A percentile compares a stretch with the other conserved stretches of the same genome.
Evolutionary conservation across 1,284 basidiomycete species (phyloP).

Genomic region (Nidula niveotomentosa): DNA sequence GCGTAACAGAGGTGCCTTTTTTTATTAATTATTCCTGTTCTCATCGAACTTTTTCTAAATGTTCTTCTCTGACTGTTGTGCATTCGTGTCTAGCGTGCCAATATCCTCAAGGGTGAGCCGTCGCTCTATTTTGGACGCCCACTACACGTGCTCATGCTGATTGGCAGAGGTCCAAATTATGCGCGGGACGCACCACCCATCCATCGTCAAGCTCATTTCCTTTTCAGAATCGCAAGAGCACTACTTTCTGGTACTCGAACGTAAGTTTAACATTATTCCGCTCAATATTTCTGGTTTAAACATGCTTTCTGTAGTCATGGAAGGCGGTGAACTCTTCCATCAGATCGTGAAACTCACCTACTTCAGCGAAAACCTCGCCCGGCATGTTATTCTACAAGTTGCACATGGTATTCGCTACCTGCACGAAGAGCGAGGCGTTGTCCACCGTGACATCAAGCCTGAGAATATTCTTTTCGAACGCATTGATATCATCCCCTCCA

Average conservation of each 20-base stretch:
- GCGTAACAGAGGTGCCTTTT: constrained; percentile 89
- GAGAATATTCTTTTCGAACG: constrained; percentile 96
- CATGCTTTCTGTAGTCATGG: constrained; percentile 68
- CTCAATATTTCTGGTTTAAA: constrained; percentile 7
- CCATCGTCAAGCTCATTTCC: constrained; percentile 86
- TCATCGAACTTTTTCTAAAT: constrained; percentile 12
- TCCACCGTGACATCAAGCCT: constrained; percentile 99
- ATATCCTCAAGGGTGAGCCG: constrained; percentile 88
- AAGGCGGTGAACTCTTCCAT: constrained; percentile 98
- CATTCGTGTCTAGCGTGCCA: constrained; percentile 75
- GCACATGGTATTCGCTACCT: constrained; percentile 95
- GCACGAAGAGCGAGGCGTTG: constrained; percentile 97
- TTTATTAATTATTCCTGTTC: constrained; percentile 18
- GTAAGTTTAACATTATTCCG: constrained; percentile 42
- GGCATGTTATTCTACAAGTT: constrained; percentile 98
- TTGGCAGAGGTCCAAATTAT: constrained; percentile 96
- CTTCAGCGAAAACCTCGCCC: constrained; percentile 92
- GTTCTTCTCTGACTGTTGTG: constrained; percentile 26
- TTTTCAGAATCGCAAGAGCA: constrained; percentile 93
- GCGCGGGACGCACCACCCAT: constrained; percentile 90
- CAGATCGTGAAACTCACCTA: constrained; percentile 99
- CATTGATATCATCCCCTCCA: constrained; percentile 92
- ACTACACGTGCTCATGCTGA: neutral
- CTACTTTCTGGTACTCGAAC: constrained; percentile 94
- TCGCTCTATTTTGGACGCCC: constrained; percentile 1